phyloP scores from a whole-genome alignment of 106 monocot genomes.

The Dioscorea zingiberensis region DNA sequence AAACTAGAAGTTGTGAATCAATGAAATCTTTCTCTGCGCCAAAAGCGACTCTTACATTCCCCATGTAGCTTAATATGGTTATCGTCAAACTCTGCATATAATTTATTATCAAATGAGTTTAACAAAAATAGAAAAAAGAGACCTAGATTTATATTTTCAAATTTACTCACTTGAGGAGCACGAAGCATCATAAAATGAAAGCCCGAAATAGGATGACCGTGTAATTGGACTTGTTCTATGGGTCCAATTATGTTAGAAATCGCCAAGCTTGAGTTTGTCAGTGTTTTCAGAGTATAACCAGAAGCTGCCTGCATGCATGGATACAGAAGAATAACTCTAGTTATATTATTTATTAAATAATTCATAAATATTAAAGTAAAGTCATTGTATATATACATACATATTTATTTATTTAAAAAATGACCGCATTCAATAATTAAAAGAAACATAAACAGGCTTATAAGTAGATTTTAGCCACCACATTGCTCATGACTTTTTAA shows the following conservation, averaged over 20 bases:
- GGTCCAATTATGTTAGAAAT: constrained; percentile 3
- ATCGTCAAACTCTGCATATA: not conserved
- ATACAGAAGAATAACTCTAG: too few species aligned
- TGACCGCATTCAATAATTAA: too few species aligned
- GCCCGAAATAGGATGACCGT: not conserved
- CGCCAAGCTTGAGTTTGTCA: constrained; percentile 4
- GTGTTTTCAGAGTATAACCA: not conserved
- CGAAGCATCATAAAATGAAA: not conserved
- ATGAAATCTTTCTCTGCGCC: constrained; percentile 22
- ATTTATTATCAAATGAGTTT: too few species aligned
- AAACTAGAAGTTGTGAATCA: constrained; percentile 1
- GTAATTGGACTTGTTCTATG: not conserved
- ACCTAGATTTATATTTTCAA: not conserved
- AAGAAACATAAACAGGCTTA: too few species aligned
- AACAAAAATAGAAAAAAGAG: too few species aligned
- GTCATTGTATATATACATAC: too few species aligned
- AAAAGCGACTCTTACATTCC: constrained; percentile 10
- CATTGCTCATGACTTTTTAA: too few species aligned
- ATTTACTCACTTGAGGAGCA: not conserved
- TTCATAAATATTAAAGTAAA: too few species aligned
- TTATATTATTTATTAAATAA: too few species aligned
- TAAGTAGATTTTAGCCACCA: too few species aligned
- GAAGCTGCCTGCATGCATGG: not conserved
- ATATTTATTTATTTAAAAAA: too few species aligned
- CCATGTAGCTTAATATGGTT: constrained; percentile 11